These are phyloP conservation scores for Pichia sp. DNA, from an alignment of 1,139 yeast species.

Conservation along the genomic window DNA sequence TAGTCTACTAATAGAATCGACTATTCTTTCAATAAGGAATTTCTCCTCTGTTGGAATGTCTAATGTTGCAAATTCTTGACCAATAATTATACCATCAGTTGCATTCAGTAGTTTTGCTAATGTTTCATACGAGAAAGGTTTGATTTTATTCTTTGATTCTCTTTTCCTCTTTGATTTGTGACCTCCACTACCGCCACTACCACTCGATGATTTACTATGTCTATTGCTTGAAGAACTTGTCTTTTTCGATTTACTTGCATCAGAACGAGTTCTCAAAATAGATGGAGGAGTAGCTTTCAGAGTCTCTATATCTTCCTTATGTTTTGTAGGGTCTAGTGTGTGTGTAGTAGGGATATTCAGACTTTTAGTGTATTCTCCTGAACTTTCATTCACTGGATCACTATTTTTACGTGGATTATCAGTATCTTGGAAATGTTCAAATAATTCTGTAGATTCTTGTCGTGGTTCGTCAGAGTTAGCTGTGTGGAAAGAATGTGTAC, in stretches of 20 bases:
- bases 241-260: not conserved
- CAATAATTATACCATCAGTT: constrained; percentile 56
- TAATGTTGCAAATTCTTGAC: constrained; percentile 65
- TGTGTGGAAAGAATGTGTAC: constrained; percentile 26
- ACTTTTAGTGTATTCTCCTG: constrained; percentile 1
- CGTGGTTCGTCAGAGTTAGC: constrained; percentile 16
- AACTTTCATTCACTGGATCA: constrained; percentile 17
- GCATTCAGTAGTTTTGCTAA: constrained; percentile 52
- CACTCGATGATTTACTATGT: constrained; percentile 5
- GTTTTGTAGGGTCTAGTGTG: not conserved
- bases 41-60: constrained; percentile 74
- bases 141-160: constrained; percentile 17
- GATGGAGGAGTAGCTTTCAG: not conserved
- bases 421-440: too few species aligned
- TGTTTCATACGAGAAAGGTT: constrained; percentile 52
- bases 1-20: constrained; percentile 74
- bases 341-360: not conserved
- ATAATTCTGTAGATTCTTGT: too few species aligned
- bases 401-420: constrained; percentile 12
- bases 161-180: constrained; percentile 12
- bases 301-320: not conserved
- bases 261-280: not conserved
- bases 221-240: not conserved
- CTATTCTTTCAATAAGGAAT: constrained; percentile 71
- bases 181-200: not conserved